phyloP scores from a whole-genome alignment of 1,139 yeast genomes.

The Diutina catenulata region DNA sequence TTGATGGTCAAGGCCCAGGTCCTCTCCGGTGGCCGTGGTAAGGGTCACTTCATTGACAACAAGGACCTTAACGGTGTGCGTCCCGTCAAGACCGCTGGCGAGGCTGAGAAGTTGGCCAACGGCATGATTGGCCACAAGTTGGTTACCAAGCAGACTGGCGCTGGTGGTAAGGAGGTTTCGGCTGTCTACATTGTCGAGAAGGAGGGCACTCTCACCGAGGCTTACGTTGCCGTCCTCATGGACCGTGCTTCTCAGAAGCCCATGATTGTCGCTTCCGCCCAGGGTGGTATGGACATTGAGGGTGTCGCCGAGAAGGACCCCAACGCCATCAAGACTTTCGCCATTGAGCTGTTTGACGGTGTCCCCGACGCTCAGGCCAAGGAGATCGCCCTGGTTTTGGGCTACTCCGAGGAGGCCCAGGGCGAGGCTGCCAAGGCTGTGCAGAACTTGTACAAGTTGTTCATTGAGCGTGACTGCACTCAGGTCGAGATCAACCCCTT shows the following conservation, averaged over 20 bases:
- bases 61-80: slow-evolving; percentile 97
- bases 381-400: slow-evolving; percentile 68
- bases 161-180: slow-evolving; percentile 92
- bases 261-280: slow-evolving; percentile 88
- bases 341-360: slow-evolving; percentile 67
- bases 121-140: slow-evolving; percentile 89
- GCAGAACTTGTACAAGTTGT: slow-evolving; percentile 78
- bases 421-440: slow-evolving; percentile 84
- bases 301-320: slow-evolving; percentile 94
- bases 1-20: slow-evolving; percentile 97
- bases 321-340: slow-evolving; percentile 81
- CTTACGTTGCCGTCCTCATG: slow-evolving; percentile 87
- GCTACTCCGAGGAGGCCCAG: slow-evolving; percentile 68
- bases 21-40: slow-evolving; percentile 98
- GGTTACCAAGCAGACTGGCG: slow-evolving; percentile 96
- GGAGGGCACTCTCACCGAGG: slow-evolving; percentile 88
- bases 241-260: slow-evolving; percentile 90
- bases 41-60: slow-evolving; percentile 81
- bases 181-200: slow-evolving; percentile 96
- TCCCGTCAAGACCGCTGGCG: slow-evolving; percentile 74
- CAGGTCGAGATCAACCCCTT: slow-evolving; percentile 98
- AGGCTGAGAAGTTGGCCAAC: slow-evolving; percentile 76
- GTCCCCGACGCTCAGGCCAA: slow-evolving; percentile 69
- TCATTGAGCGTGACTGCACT: slow-evolving; percentile 86
- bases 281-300: slow-evolving; percentile 99